Conservation (phyloP, 768 basidiomycete genomes). For the Termitomyces sp. region DNA sequence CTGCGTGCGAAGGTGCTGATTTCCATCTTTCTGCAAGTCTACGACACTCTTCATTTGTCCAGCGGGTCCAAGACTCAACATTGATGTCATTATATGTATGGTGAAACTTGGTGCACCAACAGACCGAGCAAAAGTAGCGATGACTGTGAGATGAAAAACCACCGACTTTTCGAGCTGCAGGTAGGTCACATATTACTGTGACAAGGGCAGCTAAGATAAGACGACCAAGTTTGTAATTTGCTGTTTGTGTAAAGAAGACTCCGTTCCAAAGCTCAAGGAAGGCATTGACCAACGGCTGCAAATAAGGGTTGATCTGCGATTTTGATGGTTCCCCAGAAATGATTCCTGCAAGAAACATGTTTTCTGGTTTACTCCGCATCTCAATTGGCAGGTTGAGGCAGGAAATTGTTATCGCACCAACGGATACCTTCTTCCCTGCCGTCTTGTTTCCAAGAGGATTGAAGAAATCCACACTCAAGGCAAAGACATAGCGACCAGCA, state of each 20-base stretch:
- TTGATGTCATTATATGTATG: constrained; percentile 1
- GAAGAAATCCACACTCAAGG: constrained; percentile 24
- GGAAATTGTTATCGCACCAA: constrained; percentile 25
- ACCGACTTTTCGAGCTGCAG: constrained; percentile 14
- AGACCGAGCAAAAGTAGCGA: constrained; percentile 4
- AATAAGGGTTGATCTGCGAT: constrained; percentile 19
- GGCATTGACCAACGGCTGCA: constrained; percentile 21
- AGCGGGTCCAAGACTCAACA: constrained; percentile 10
- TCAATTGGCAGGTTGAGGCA: constrained; percentile 30
- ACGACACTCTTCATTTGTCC: no score
- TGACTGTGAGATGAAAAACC: constrained; percentile 5
- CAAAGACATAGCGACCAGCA: constrained; percentile 21
- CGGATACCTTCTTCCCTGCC: constrained; percentile 20
- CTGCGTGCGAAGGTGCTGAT: constrained; percentile 1
- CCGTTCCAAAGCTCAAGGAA: constrained; percentile 14
- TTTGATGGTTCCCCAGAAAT: constrained; percentile 28
- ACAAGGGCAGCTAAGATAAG: constrained; percentile 11
- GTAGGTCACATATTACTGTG: constrained; percentile 23
- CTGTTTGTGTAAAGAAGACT: constrained; percentile 3
- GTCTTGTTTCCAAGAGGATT: constrained; percentile 15
- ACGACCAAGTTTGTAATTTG: background rate
- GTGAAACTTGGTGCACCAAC: constrained; percentile 7
- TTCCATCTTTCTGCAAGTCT: constrained; percentile 11
- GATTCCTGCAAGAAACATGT: constrained; percentile 28
- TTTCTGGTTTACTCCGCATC: constrained; percentile 22